A percentile compares a stretch with the other conserved stretches of the same genome.
Evolutionary conservation across 2,329 filamentous ascomycete genomes (phyloP).

Genomic region (Clonostachys byssicola): DNA sequence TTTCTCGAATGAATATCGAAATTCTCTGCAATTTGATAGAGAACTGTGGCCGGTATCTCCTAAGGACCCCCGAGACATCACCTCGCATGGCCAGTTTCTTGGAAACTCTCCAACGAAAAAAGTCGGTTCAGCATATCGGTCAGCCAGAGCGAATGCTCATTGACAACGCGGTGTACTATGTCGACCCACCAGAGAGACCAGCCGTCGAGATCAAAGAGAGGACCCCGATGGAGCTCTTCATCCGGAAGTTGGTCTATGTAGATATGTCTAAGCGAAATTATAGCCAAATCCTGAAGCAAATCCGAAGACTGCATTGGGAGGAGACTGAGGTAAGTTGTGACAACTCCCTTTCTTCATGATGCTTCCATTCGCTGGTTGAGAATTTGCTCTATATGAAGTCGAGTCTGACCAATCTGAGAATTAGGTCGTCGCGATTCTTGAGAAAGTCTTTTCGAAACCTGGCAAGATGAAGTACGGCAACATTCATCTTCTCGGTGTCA

Average conservation of each 20-base stretch:
- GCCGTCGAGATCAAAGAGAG: slow-evolving; percentile 96
- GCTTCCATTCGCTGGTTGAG: not conserved
- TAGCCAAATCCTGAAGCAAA: slow-evolving; percentile 88
- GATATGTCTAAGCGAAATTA: slow-evolving; percentile 94
- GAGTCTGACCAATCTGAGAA: not conserved
- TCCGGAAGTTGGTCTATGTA: slow-evolving; percentile 87
- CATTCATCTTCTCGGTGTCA: slow-evolving; percentile 86
- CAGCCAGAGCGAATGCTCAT: slow-evolving; percentile 97
- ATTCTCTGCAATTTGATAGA: slow-evolving; percentile 95
- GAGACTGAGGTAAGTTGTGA: slow-evolving; percentile 64
- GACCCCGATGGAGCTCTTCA: slow-evolving; percentile 86
- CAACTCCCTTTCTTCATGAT: not conserved
- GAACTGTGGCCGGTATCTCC: slow-evolving; percentile 90
- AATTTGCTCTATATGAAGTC: not conserved
- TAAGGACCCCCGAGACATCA: slow-evolving; percentile 88
- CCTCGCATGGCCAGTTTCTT: slow-evolving; percentile 92
- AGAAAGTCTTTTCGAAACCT: slow-evolving; percentile 93
- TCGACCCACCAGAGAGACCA: slow-evolving; percentile 88
- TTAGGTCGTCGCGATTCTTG: slow-evolving; percentile 68
- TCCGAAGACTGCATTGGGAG: slow-evolving; percentile 96
- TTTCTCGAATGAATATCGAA: slow-evolving; percentile 98
- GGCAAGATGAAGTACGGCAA: slow-evolving; percentile 98
- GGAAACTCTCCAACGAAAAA: slow-evolving; percentile 93
- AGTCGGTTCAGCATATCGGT: slow-evolving; percentile 89
- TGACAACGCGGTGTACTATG: slow-evolving; percentile 96